Base-by-base conservation (phyloP, 164 flowering plant genomes). In the Dillenia suffruticosa region DNA sequence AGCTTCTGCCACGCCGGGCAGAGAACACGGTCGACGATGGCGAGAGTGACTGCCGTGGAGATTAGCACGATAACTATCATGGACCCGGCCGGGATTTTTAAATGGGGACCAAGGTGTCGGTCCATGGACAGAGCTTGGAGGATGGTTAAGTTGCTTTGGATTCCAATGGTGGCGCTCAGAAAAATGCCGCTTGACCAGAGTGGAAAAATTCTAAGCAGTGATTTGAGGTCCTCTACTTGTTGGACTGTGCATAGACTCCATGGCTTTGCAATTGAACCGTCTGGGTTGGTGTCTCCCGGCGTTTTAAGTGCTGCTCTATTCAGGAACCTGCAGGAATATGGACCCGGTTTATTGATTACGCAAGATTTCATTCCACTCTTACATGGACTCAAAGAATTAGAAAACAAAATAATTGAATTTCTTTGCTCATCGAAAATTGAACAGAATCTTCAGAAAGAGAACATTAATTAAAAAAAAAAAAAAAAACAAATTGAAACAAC, bases 151-250 rank as follows among this genome's bases (percentile, higher is more conserved):
- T 80, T 78, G 16, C 7, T 12, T 56, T 64, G 83, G 54, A 81
- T 61, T 3, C 72, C 83, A 13, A 83, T 72, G 2, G 92, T 74
- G 32, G 71, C 74, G 72, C 70, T 44, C n/a, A 86, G 11, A 56
- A 86, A 71, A 9, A 88, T 62, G 13, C 69, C 47, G 5, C 75
- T 63, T 1, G 83, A 79, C 92, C 87, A 85, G 1, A 87, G 49
- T 32, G 92, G 96, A 51, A 79, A 57, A 13, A 90, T 71, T 63
- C 69, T 76, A 17, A 87, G 51, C 2, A 90, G 61, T 43, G 74
- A 55, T 69, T 89, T 89, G 55, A 87, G 71, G 60, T 84, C 89
- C 67, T 87, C 91, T 6, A 87, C 89, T 71, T 87, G 76, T 67
- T 84, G 73, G 3, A 85, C 74, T 15, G 84, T 74, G 63, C 87